Evolutionary conservation across 73 alveolate species (phyloP), one percentile per base, ranked within the genome.

Genomic region (Paramecium bursaria): DNA sequence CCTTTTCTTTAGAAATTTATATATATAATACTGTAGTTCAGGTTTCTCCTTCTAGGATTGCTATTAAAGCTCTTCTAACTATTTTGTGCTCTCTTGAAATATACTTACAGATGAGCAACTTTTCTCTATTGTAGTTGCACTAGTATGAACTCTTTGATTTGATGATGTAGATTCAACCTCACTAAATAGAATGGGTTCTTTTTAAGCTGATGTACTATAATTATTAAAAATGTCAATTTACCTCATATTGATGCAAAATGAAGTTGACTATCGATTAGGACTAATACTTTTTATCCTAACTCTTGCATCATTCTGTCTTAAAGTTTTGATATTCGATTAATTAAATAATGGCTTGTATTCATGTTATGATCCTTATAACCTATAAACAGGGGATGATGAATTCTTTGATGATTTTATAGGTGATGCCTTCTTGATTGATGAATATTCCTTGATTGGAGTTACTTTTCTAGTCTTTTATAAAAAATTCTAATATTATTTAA

Each of bases 1-100:
- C 60, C 82, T 39, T 13, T 39, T 39, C 49, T 39, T 11, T 39
- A 39, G n/a, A n/a, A n/a, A 39, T 39, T 39, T 39, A 39, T 39
- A 39, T 7, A 39, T 39, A 39, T 39, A 7, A 39, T 39, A 35
- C 39, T 57, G 3, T 57, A 57, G 31, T 27, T 57, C 76, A 1
- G 76, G 76, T 25, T 33, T 27, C 5, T 39, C 49, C 11, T 39
- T 39, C n/a, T n/a, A n/a, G n/a, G n/a, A n/a, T 7, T 57, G 13
- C 31, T 57, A 57, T 57, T 57, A n/a, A n/a, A 13, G 10, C n/a
- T 27, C 76, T 29, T 57, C 76, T 2, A 57, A 3, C 44, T 67
- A 7, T 39, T 67, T 35, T 1, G 54, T n/a, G 6, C 39, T 42
- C 7, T 67, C 54, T 44, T 67, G 44, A 13, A 67, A 67, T 35